Base-by-base conservation (phyloP, 129 eudicot species). In the Arctium lappa region DNA sequence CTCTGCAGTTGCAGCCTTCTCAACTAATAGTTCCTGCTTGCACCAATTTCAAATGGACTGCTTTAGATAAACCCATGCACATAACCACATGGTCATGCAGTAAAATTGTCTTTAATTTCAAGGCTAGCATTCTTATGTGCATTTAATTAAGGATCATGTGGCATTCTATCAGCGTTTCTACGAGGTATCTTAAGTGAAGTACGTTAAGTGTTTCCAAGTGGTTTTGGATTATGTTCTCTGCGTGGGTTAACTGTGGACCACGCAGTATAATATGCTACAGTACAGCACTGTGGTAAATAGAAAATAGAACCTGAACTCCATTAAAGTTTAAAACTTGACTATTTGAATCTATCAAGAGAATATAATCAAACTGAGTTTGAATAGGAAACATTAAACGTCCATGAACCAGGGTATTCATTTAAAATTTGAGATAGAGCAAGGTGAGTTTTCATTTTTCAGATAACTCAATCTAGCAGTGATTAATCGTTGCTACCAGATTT, bases 11-110 rank as follows among this genome's bases (percentile, higher is more conserved):
- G 88, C 93, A 88, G 88, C 91, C 91, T 91, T 93, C 72, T 88
- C 88, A 85, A 87, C 60, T 78, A 93, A 76, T 60, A 93, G 74
- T 73, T 96, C 99, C 99, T 96, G 98, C 65, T 75, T 32, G 80
- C 76, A 84, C 72, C 9, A 72, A 74, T 10, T 40, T 65, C 42
- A 36, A 70, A 18, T 69, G 18, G 42, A 62, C 60, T 65, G 74
- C 69, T 15, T 48, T 36, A 50, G 78, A 72, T 48, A 74, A 78
- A 63, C 50, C 50, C 44, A 46, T 80, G 77, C 78, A 80, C 31
- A 48, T 33, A 80, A 32, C 44, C 75, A 71, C 31, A 46, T 44
- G 66, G 36, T 60, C 48, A 13, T 46, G 22, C 39, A 46, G 27
- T 31, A 76, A 31, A 33, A 18, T 44, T 29, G 69, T 31, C 68